Base-by-base conservation (phyloP, 805 yeast species). In the Dipodascopsis uninucleata region DNA sequence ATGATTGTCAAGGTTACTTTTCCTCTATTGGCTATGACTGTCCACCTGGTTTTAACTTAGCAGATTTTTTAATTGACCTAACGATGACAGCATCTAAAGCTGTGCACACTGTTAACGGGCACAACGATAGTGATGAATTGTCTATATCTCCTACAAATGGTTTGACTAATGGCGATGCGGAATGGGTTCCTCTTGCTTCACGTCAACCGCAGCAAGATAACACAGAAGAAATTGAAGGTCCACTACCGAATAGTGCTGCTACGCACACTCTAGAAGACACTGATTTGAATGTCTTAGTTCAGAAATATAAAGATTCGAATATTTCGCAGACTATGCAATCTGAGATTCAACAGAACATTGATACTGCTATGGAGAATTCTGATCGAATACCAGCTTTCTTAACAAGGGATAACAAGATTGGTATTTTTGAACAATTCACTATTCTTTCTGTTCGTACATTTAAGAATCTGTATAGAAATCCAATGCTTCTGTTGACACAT, bases 381-480 rank as follows among this genome's bases (percentile, higher is more conserved):
- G 54, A 33, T 14, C 43, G 34, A n/a, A 23, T 38, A 9, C 52
- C 52, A 2, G 26, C 47, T 22, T 39, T 48, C 24, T 34, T 45
- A 31, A 25, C 28, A 22, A 49, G 43, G 8, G 59, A 60, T 40
- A 64, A 69, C 37, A 72, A 71, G 45, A 93, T 96, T 1, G 67
- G 77, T 0, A 70, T 86, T 53, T 49, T 68, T 2, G 71, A 75
- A 12, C 97, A 93, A 61, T 67, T 88, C 33, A 45, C 70, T n/a
- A 81, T 93, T 48, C 68, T 93, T 41, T 79, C 89, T 5, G 81
- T 87, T 16, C 75, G 98, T 59, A 84, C 96, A 0, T 90, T 93
- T 71, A 88, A 87, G 60, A 93, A 93, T 64, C 74, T 88, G 36
- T 90, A 89, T 70, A 75, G 98, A 61, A 89, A 89, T 65, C 98